Evolutionary conservation across 2,329 filamentous ascomycete species (phyloP), one percentile per base, ranked within the genome.

Genomic region (Ilyonectria destructans): DNA sequence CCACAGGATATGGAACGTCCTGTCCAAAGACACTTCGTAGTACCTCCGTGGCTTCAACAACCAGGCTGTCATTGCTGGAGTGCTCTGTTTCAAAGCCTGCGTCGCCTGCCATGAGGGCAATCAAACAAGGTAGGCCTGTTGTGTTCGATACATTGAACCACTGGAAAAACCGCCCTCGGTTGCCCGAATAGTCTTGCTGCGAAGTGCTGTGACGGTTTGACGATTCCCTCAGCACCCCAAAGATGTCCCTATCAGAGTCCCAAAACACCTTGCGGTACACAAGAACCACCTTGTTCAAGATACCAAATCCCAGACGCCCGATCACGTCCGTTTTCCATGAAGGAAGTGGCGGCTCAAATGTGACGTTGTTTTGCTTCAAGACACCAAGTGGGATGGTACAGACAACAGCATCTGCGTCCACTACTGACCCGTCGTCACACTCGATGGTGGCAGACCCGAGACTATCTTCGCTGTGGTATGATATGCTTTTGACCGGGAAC

Each of bases 141-240:
- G 94, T 97, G 74, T 94, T 93, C 68, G 95, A 92, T 62, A 95
- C 94, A 76, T 99, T 98, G 89, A 97, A 98, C 89, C 97, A 98
- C 74, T 99, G 90, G 77, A 98, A 99, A 82, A 97, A 97, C 26
- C 95, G 92, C n/a, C 96, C 96, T 60, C 96, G 90, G 69, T 90
- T 91, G 4, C 88, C 85, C 6, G 90, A 86, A 77, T 98, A 98
- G 71, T 97, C 93, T 58, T 89, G 88, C 76, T 97, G 94, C 51
- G 91, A 86, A 62, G 95, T 86, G 77, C 94, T 97, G 64, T 90
- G 87, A 4, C 87, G 85, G 67, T 90, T 88, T 23, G 87, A 84
- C 3, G 95, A 91, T 72, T 94, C 91, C 65, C 95, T 92, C 48
- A 99, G 85, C 46, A 97, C 90, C 12, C 96, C 97, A 80, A 99